Evolutionary conservation across 257 asterid species (phyloP).

Genomic region (Galeopsis tetrahit): DNA sequence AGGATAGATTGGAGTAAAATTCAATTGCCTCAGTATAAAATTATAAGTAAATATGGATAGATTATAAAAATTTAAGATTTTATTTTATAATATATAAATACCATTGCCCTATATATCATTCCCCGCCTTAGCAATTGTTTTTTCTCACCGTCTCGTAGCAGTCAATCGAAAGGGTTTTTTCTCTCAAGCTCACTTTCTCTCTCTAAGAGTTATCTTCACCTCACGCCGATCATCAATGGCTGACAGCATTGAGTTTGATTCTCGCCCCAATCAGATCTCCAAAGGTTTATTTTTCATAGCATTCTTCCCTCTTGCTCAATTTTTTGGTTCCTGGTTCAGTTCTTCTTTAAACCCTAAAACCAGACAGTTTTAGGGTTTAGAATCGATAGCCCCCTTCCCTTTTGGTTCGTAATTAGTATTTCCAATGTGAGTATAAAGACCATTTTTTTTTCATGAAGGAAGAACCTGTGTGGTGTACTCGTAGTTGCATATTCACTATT

Average conservation of each 20-base stretch:
- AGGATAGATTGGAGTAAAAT: no score
- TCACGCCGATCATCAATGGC: conserved; percentile 63
- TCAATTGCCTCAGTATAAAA: no score
- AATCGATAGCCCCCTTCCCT: not conserved
- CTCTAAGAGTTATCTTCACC: not conserved
- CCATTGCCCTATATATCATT: not conserved
- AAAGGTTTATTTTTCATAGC: conserved; percentile 41
- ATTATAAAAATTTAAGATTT: no score
- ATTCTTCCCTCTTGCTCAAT: conserved; percentile 20
- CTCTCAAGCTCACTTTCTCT: conserved; percentile 31
- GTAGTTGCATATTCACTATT: not conserved
- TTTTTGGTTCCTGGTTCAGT: not conserved
- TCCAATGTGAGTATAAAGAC: conserved; percentile 17
- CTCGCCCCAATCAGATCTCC: conserved; percentile 63
- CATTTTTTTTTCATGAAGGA: not conserved
- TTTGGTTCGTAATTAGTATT: conserved; percentile 14
- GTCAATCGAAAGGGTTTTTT: conserved; percentile 32
- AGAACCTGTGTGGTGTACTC: not conserved
- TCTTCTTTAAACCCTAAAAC: conserved; percentile 41
- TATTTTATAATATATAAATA: no score
- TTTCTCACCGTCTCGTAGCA: conserved; percentile 19
- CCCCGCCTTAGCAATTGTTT: not conserved
- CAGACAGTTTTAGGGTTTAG: conserved; percentile 48
- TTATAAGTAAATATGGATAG: no score
- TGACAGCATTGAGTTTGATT: conserved; percentile 54